Evolutionary conservation across 2,329 filamentous ascomycete genomes (phyloP), one percentile per base, ranked within the genome.

Genomic region (Fusarium pilosicola): DNA sequence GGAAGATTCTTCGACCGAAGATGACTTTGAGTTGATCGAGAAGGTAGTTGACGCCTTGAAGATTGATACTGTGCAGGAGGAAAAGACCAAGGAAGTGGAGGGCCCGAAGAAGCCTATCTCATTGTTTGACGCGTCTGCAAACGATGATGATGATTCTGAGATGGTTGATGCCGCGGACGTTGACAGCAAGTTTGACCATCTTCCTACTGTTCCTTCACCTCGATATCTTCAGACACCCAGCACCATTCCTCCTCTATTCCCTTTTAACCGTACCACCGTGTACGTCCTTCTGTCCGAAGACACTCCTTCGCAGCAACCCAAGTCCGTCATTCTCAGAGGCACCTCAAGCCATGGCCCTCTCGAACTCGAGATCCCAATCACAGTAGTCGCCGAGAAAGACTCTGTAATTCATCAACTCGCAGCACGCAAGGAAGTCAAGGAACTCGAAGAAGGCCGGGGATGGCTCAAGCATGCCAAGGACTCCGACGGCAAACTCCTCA

Each of bases 321-420:
- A 84, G 44, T 88, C 88, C 0, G 84, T 94, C 18, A 78, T 89
- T 0, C 85, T 94, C 7, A 86, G 84, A 26, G 92, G 86, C 2
- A 90, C 84, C 0, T 91, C 87, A 7, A 70, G 80, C 0, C 84
- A 89, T 41, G 90, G 90, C 0, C 89, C 90, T 0, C 82, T 94
- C 1, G 85, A 89, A 60, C 85, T 94, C 10, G 87, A 89, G 46
- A 91, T 95, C 18, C 91, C 91, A 0, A 84, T 94, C 42, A 85
- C 88, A 5, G 75, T 84, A 6, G 79, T 89, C 0, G 73, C 84
- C 0, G 78, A 82, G 0, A 84, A 82, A 38, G 85, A 85, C 6
- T 81, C 88, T 58, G 92, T 88, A 0, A 88, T 94, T 46, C 92
- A 94, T 78, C 90, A 93, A 74, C 88, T 95, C 0, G 92, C 92